Evolutionary conservation across 768 basidiomycete genomes (phyloP), one percentile per base, ranked within the genome.

Genomic region (Sutorius australiensis): DNA sequence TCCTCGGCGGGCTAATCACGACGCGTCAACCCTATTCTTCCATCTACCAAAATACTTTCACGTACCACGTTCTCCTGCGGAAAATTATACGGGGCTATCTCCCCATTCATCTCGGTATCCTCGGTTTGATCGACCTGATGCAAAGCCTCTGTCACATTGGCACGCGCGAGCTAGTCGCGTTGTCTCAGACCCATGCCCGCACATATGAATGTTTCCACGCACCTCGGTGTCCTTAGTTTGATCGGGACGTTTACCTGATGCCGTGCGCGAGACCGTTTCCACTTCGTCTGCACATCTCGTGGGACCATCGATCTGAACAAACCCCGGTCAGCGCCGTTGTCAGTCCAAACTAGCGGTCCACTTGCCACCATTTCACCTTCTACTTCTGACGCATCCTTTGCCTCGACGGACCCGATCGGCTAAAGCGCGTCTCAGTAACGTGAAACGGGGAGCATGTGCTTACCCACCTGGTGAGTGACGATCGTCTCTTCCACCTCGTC

Each of bases 391-490:
- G 12, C 31, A 31, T 3, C n/a, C 19, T 46, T 4, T 6, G 14
- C 31, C 16, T 1, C 33, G 10, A 41, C 6, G 0, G 42, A 14
- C 2, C 2, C 43, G 12, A n/a, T 11, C 46, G 8, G n/a, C 59
- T 61, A 27, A 7, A 28, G 6, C 3, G 11, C 5, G 14, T 34
- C 0, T 61, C 28, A 64, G 55, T 28, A 17, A 43, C 21, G 7
- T 34, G 30, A 27, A 21, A 40, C 19, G 33, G 12, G n/a, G 34
- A 31, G 24, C 27, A 11, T 19, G n/a, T n/a, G 16, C 16, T 12
- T 17, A 24, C 51, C 33, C 5, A 63, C 58, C 64, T 66, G 51
- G 34, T 48, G 38, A 5, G 11, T 9, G 30, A 56, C n/a, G 2
- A 46, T 46, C 48, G 46, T 50, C 14, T 19, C 52, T 37, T 17